These are phyloP conservation scores for Sinapis alba DNA, from an alignment of 441 rosid species.

Conservation along the genomic window DNA sequence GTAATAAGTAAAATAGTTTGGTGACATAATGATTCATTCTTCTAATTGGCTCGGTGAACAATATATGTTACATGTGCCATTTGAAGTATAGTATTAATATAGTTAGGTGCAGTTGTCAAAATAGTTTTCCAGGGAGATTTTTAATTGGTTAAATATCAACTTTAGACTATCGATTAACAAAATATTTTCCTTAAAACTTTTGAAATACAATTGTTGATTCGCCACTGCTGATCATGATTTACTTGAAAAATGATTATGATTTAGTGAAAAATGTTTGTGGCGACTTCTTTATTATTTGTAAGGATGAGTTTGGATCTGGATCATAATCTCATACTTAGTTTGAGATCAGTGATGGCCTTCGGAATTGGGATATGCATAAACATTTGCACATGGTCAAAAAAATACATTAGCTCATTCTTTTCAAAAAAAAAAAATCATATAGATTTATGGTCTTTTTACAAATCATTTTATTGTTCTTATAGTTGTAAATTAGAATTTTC, in stretches of 20 bases:
- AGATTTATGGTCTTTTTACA: neutral
- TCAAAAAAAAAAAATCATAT: too few relatives aligned
- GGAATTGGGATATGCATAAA: neutral
- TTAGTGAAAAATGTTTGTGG: neutral
- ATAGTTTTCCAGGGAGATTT: neutral
- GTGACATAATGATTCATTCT: neutral
- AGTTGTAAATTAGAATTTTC: neutral
- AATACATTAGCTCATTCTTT: too few relatives aligned
- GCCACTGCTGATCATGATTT: neutral
- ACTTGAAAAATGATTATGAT: neutral
- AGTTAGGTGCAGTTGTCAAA: constrained; percentile 1
- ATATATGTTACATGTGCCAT: constrained; percentile 1
- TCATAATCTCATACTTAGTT: neutral
- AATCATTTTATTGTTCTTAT: too few relatives aligned
- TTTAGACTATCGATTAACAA: neutral
- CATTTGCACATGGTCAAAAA: neutral
- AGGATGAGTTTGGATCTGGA: neutral
- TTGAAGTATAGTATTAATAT: neutral
- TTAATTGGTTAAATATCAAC: neutral
- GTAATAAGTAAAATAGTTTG: constrained; percentile 1
- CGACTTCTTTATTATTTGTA: neutral
- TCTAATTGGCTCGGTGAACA: neutral
- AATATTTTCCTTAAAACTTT: neutral
- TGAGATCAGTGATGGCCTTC: neutral
- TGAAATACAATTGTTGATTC: neutral